A percentile compares a stretch with the other conserved stretches of the same genome.
phyloP scores from a whole-genome alignment of 202 grass and related monocot genomes.

The Bolboschoenoplectus hybrid region DNA sequence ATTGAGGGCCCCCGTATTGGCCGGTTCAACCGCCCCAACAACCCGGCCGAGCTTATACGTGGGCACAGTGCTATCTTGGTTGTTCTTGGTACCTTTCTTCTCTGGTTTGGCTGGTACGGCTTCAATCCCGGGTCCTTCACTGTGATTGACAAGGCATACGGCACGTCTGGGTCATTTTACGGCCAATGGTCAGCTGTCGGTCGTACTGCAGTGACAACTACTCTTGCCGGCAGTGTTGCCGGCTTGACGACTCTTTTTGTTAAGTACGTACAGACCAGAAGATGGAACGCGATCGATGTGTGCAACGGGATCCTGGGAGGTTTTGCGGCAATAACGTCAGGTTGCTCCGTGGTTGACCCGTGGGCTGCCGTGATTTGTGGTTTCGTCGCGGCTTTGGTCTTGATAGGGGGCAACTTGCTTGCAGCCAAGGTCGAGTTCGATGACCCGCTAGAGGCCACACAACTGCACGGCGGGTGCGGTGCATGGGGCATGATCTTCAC shows the following conservation, averaged over 20 bases:
- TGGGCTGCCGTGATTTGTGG: conserved; percentile 50
- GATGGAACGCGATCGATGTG: conserved; percentile 81
- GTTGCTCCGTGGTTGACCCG: no score
- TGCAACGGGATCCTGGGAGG: conserved; percentile 83
- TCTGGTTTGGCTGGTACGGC: conserved; percentile 26
- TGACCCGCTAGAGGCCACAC: conserved; percentile 50
- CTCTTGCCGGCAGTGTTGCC: conserved; percentile 69
- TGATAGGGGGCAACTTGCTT: conserved; percentile 64
- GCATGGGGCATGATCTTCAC: conserved; percentile 81
- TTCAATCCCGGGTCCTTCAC: conserved; percentile 77
- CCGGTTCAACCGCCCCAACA: conserved; percentile 49
- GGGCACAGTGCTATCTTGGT: conserved; percentile 75
- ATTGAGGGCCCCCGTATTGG: conserved; percentile 74
- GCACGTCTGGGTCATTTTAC: conserved; percentile 47
- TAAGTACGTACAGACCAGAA: conserved; percentile 55
- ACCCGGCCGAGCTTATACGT: conserved; percentile 44
- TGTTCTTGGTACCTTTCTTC: conserved; percentile 77
- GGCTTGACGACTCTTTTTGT: conserved; percentile 74
- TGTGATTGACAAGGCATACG: conserved; percentile 63
- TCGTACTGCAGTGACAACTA: conserved; percentile 70
- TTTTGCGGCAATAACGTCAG: conserved; percentile 48
- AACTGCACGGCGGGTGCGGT: conserved; percentile 77
- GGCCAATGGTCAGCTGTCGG: conserved; percentile 79
- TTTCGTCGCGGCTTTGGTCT: conserved; percentile 74
- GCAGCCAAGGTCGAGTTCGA: conserved; percentile 52